phyloP scores from a whole-genome alignment of 1,139 yeast species.

The Meyerozyma guilliermondii region DNA sequence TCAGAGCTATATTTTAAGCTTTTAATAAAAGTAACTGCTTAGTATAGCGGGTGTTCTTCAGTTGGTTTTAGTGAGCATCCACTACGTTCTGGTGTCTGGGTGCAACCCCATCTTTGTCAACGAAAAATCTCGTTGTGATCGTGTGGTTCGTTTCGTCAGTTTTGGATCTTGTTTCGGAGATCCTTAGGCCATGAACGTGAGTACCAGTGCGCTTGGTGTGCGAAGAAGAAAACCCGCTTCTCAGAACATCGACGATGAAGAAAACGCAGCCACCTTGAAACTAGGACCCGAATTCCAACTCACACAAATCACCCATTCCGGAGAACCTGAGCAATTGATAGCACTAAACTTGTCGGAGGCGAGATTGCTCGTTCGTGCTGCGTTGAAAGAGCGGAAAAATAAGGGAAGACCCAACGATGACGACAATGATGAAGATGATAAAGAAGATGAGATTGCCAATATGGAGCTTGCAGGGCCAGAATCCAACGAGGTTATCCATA shows the following conservation, averaged over 20 bases:
- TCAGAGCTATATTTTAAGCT: too few species aligned
- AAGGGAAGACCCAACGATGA: conserved; percentile 28
- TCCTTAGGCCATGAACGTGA: conserved; percentile 61
- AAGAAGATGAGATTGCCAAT: conserved; percentile 61
- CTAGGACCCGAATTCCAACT: conserved; percentile 91
- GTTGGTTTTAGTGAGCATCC: too few species aligned
- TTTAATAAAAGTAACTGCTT: too few species aligned
- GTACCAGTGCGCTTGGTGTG: conserved; percentile 84
- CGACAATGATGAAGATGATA: conserved; percentile 35
- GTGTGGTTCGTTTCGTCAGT: neutral
- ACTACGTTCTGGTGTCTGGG: neutral
- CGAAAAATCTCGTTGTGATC: neutral
- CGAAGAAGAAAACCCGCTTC: conserved; percentile 58
- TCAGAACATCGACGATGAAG: conserved; percentile 73
- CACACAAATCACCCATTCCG: conserved; percentile 74
- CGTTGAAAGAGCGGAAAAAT: conserved; percentile 71
- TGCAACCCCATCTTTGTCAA: neutral
- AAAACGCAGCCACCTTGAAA: conserved; percentile 80
- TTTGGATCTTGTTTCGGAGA: neutral
- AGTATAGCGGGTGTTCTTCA: too few species aligned
- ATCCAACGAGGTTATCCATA: conserved; percentile 71
- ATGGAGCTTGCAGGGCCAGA: conserved; percentile 66
- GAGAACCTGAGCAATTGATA: conserved; percentile 70
- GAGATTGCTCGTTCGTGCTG: conserved; percentile 82
- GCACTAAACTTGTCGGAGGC: conserved; percentile 89